Evolutionary conservation across 1,284 basidiomycete species (phyloP), one percentile per base, ranked within the genome.

Genomic region (Stygiomarasmius scandens): DNA sequence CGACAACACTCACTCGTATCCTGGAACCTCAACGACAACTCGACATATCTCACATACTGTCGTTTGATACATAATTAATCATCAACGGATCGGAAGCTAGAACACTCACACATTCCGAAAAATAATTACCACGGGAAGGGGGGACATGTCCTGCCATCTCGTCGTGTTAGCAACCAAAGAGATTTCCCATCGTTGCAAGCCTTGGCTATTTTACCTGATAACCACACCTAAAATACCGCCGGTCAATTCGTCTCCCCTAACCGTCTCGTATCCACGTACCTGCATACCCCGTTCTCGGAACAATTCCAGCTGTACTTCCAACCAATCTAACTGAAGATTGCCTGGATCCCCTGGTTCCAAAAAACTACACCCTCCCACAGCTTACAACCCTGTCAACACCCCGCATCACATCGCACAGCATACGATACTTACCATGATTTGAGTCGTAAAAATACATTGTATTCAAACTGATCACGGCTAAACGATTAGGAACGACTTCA

Each of bases 371-470:
- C 92, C 91, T 65, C 84, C 82, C 52, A 89, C 86, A 65, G 83
- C 84, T 85, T 62, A 44, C 41, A 29, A 8, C 49, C 52, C 48
- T 56, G n/a, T 53, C 55, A 52, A 64, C 58, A 34, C 48, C n/a
- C 46, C 16, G 38, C 47, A 32, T 45, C 16, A 22, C n/a, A 32
- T 27, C 20, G 41, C 38, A 49, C 14, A 23, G 32, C n/a, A 56
- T 19, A 52, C 51, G 56, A 19, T 36, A 62, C 76, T 68, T 65
- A 86, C 92, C 90, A 76, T 93, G 92, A 75, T 97, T 97, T 32
- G 89, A 88, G 68, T 93, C 89, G 72, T 92, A 97, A 76, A 93
- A 96, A 74, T 94, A 97, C 73, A 97, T 83, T 1, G 95, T 96
- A 73, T 96, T 97, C 59, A 97, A 76, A 63, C 89, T 90, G 69